Conservation (phyloP, 2,329 filamentous ascomycete genomes). For the Calonectria pseudoturangicola region DNA sequence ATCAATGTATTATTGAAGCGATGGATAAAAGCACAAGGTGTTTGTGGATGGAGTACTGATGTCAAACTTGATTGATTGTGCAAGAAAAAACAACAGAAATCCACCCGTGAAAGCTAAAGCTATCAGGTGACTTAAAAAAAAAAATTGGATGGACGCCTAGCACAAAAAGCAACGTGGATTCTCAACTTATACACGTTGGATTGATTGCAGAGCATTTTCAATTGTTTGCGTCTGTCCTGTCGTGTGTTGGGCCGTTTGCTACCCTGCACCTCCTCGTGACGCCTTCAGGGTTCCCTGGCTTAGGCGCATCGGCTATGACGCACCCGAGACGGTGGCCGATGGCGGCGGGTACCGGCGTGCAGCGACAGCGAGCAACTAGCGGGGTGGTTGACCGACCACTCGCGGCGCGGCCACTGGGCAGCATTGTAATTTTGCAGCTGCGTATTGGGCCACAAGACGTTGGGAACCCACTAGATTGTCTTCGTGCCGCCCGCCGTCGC, state of each 20-base stretch:
- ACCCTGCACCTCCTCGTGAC: constrained; percentile 23
- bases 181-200: no score
- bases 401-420: constrained; percentile 28
- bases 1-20: no score
- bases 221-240: neutral
- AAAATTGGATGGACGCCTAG: no score
- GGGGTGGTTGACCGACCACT: constrained; percentile 35
- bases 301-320: constrained; percentile 29
- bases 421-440: constrained; percentile 33
- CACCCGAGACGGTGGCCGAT: constrained; percentile 22
- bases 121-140: no score
- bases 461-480: constrained; percentile 26
- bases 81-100: no score
- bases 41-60: no score
- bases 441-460: constrained; percentile 24
- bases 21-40: no score
- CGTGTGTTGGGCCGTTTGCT: neutral
- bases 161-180: no score
- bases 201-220: no score
- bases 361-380: neutral
- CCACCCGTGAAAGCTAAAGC: no score
- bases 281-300: constrained; percentile 26
- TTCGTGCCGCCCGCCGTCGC: constrained; percentile 23
- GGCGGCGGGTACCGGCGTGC: constrained; percentile 16
- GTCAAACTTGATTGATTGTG: no score